Percentiles rank a stretch among this genome's conserved stretches.
These are phyloP conservation scores for Beauveria asiatica DNA, from an alignment of 2,329 filamentous ascomycete species.

Conservation along the genomic window DNA sequence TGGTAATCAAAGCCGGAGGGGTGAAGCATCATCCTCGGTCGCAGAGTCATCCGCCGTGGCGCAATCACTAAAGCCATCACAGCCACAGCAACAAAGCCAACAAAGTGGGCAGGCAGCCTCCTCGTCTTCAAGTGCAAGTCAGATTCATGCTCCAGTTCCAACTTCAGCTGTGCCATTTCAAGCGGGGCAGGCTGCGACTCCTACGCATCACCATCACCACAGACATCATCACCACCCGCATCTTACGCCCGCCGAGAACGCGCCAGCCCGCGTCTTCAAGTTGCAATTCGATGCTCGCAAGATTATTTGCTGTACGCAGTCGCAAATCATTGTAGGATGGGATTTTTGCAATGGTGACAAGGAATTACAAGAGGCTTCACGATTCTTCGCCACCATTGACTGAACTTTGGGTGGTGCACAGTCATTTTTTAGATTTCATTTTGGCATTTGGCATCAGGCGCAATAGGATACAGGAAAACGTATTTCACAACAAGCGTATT, in stretches of 20 bases:
- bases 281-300: conserved; percentile 89
- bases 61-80: neutral
- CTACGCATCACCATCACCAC: conserved; percentile 13
- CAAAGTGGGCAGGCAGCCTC: neutral
- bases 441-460: neutral
- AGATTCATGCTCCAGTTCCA: neutral
- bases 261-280: conserved; percentile 72
- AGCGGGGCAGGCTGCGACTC: conserved; percentile 9
- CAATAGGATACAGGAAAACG: neutral
- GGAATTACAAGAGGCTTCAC: conserved; percentile 67
- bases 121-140: neutral
- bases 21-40: neutral
- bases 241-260: conserved; percentile 36
- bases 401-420: conserved; percentile 11
- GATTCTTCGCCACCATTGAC: conserved; percentile 63
- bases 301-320: conserved; percentile 91
- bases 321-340: conserved; percentile 89
- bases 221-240: conserved; percentile 30
- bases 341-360: conserved; percentile 87
- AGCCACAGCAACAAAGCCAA: conserved; percentile 7
- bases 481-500: neutral
- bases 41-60: neutral
- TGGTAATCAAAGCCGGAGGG: neutral
- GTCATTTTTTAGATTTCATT: neutral
- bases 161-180: conserved; percentile 5